Evolutionary conservation across 345 rosid genomes (phyloP).

Genomic region (Populus euphratica): DNA sequence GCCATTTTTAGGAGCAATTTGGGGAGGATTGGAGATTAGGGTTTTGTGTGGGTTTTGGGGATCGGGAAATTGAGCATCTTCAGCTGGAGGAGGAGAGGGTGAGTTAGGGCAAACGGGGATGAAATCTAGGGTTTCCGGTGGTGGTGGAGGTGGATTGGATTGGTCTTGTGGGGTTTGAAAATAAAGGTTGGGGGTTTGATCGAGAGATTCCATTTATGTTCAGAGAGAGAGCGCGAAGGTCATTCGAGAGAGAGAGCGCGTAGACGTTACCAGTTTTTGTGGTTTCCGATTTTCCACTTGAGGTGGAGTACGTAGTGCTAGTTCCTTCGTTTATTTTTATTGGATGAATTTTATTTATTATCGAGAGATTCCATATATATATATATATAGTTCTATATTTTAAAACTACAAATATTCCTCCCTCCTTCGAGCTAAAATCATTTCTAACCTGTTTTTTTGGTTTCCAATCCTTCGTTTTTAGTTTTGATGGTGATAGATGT

Average conservation of each 20-base stretch:
- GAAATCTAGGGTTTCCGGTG: conserved; percentile 10
- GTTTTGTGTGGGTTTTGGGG: conserved; percentile 4
- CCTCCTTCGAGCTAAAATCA: too few relatives aligned
- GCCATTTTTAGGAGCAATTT: background rate
- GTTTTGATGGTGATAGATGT: too few relatives aligned
- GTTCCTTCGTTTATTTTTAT: background rate
- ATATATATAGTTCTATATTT: too few relatives aligned
- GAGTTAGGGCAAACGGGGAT: background rate
- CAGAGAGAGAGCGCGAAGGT: background rate
- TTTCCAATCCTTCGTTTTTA: too few relatives aligned
- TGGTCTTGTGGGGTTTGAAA: conserved; percentile 5
- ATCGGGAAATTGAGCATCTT: conserved; percentile 3
- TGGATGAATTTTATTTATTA: too few relatives aligned
- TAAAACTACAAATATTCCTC: too few relatives aligned
- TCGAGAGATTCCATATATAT: too few relatives aligned
- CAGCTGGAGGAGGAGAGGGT: conserved; percentile 3
- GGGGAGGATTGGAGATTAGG: background rate
- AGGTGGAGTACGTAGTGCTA: background rate
- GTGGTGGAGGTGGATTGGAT: background rate
- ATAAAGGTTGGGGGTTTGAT: conserved; percentile 4
- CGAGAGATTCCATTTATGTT: conserved; percentile 9
- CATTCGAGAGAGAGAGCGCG: background rate
- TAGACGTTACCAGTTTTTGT: background rate
- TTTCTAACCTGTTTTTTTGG: too few relatives aligned
- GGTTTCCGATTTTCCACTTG: background rate